Evolutionary conservation across 371 early-diverging fungal species (phyloP).

Genomic region (Globomyces sp.): DNA sequence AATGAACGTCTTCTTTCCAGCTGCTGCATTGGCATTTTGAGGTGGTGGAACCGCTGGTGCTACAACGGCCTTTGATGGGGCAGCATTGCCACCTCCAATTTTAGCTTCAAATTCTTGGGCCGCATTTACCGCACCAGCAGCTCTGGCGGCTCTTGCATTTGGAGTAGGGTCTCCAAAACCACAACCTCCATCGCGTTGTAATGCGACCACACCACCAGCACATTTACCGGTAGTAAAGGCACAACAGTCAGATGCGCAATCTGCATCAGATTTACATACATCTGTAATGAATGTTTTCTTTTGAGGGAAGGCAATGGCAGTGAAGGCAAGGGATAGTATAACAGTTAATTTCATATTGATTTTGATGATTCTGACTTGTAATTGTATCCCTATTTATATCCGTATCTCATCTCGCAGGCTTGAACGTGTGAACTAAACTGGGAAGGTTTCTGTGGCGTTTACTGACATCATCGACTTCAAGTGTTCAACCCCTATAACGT

Average conservation of each 20-base stretch:
- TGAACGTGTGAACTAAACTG: no score
- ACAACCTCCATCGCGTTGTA: conserved; percentile 25
- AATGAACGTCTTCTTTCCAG: no score
- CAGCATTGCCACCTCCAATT: neutral
- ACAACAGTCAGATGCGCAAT: conserved; percentile 23
- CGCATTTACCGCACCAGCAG: neutral
- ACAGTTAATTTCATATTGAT: no score
- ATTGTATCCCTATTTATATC: no score
- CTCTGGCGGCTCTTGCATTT: conserved; percentile 17
- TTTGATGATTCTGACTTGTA: no score
- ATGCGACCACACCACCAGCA: conserved; percentile 20
- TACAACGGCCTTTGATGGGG: neutral
- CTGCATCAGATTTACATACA: conserved; percentile 5
- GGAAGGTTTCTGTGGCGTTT: no score
- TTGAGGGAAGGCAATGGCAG: no score
- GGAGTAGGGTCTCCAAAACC: conserved; percentile 23
- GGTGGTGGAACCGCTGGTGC: neutral
- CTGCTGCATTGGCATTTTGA: neutral
- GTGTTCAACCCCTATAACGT: no score
- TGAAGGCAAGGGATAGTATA: no score
- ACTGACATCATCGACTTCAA: no score
- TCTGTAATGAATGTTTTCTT: conserved; percentile 20
- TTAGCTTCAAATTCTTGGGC: neutral
- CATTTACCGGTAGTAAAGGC: conserved; percentile 21
- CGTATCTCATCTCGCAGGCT: no score